Evolutionary conservation across 1,139 yeast genomes (phyloP).

Genomic region (Saccharomyces hybrid): DNA sequence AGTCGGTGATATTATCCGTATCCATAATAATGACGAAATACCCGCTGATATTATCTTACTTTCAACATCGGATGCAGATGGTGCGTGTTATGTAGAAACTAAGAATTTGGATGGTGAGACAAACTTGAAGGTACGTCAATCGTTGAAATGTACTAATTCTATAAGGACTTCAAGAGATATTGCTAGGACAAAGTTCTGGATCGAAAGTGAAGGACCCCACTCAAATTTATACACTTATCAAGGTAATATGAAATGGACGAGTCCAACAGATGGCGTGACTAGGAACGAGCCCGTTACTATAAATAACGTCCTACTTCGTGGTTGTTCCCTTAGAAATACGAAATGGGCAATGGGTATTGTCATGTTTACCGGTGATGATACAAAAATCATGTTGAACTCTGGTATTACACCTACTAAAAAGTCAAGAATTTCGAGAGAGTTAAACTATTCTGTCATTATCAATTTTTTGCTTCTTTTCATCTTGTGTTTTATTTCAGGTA

Average conservation of each 20-base stretch:
- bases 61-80: conserved; percentile 81
- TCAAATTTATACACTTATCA: conserved; percentile 76
- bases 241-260: conserved; percentile 44
- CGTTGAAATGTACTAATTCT: conserved; percentile 61
- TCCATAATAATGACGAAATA: conserved; percentile 80
- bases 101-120: conserved; percentile 96
- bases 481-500: conserved; percentile 74
- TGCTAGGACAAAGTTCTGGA: conserved; percentile 67
- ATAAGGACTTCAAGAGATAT: conserved; percentile 66
- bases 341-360: conserved; percentile 91
- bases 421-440: conserved; percentile 73
- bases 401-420: conserved; percentile 89
- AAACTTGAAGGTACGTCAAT: conserved; percentile 73
- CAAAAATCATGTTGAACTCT: conserved; percentile 91
- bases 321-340: conserved; percentile 83
- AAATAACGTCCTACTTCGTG: conserved; percentile 78
- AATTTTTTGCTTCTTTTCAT: conserved; percentile 71
- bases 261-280: conserved; percentile 39
- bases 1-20: conserved; percentile 84
- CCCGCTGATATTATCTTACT: conserved; percentile 85
- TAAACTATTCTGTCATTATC: conserved; percentile 72
- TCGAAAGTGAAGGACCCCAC: conserved; percentile 89
- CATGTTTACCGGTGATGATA: conserved; percentile 80
- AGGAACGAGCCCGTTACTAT: conserved; percentile 66
- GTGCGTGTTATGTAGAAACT: conserved; percentile 89